A percentile compares a stretch with the other conserved stretches of the same genome.
Conservation (phyloP, 306 rosid genomes). For the Boehmeria nivea region DNA sequence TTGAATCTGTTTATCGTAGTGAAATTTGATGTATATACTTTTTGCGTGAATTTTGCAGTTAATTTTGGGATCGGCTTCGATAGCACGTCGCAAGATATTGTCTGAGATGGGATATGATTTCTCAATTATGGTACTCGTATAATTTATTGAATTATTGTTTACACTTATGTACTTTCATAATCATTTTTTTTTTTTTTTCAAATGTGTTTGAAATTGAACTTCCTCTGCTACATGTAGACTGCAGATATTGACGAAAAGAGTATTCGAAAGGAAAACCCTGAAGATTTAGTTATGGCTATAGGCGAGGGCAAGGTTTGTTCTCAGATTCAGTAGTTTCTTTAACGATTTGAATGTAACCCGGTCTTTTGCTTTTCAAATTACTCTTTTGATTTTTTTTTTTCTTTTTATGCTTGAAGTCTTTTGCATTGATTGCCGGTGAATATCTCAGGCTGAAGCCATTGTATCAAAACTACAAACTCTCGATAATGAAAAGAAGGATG, state of each 20-base stretch:
- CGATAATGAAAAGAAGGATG: conserved; percentile 41
- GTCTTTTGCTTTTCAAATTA: not conserved
- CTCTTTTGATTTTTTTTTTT: not conserved
- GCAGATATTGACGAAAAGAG: conserved; percentile 94
- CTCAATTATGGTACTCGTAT: conserved; percentile 41
- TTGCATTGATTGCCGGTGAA: conserved; percentile 31
- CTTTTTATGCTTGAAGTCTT: conserved; percentile 12
- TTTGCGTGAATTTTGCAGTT: conserved; percentile 37
- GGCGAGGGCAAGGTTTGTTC: conserved; percentile 83
- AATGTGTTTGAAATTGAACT: not conserved
- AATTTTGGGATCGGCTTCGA: conserved; percentile 66
- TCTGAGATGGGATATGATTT: conserved; percentile 78
- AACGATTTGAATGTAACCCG: not conserved
- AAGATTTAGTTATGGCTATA: conserved; percentile 83
- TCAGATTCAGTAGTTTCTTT: not conserved
- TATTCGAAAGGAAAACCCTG: conserved; percentile 77
- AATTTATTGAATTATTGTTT: not conserved
- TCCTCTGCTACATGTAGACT: conserved; percentile 34
- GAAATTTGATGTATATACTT: not conserved
- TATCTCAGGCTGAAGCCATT: conserved; percentile 84
- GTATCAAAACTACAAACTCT: conserved; percentile 53
- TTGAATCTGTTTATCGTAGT: not conserved
- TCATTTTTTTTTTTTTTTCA: not conserved
- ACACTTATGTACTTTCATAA: not conserved
- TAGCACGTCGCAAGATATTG: conserved; percentile 61